Conservation (phyloP, 768 basidiomycete species). For the Cyclocybe cylindracea region DNA sequence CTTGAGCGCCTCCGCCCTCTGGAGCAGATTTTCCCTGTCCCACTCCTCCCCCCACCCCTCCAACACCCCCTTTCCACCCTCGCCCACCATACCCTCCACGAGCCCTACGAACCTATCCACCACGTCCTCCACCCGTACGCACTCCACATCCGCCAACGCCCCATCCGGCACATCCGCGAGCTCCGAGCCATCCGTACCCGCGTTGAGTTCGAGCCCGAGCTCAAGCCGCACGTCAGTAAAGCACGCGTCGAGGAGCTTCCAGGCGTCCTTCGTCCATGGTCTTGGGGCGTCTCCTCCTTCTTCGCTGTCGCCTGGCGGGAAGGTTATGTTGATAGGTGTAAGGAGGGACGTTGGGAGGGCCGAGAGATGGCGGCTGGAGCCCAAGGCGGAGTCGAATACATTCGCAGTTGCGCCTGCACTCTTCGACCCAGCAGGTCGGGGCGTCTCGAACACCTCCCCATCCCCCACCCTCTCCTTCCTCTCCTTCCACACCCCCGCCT, state of each 20-base stretch:
- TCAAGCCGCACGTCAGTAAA: no score
- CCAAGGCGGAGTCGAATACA: no score
- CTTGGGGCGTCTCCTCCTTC: slow-evolving; percentile 14
- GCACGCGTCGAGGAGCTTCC: slow-evolving; percentile 79
- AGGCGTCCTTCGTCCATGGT: slow-evolving; percentile 76
- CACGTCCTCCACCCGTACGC: slow-evolving; percentile 56
- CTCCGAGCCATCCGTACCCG: no score
- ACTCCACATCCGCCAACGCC: slow-evolving; percentile 51
- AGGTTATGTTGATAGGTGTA: no score
- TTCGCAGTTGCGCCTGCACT: no score
- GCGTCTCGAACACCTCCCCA: slow-evolving; percentile 32
- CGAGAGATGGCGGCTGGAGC: no score
- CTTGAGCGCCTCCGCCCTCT: slow-evolving; percentile 55
- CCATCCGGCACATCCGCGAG: slow-evolving; percentile 24
- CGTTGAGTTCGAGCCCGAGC: no score
- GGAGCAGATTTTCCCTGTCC: slow-evolving; percentile 49
- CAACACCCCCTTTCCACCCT: no score
- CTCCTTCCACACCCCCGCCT: slow-evolving; percentile 3
- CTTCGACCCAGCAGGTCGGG: slow-evolving; percentile 17
- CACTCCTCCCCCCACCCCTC: no score
- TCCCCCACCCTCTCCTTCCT: not conserved
- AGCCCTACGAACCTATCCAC: slow-evolving; percentile 56
- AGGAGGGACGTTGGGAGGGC: no score
- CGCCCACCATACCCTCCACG: no score
- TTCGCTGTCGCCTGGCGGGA: not conserved